These are phyloP conservation scores for Miamiensis avidus DNA, from an alignment of 169 alveolate genomes.

Conservation along the genomic window DNA sequence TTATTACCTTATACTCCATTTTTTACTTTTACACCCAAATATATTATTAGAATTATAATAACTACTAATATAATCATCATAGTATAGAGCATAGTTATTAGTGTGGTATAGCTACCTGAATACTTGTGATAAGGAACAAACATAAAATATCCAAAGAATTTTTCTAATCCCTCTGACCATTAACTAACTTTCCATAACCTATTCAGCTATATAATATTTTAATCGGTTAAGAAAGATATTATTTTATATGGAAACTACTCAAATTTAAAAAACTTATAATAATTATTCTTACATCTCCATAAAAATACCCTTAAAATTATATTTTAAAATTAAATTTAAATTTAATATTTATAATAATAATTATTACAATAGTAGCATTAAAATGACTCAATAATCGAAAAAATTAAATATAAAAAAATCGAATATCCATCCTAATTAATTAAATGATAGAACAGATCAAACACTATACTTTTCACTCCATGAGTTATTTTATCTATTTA, in stretches of 20 bases:
- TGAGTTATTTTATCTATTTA: too few relatives aligned
- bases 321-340: too few relatives aligned
- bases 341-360: too few relatives aligned
- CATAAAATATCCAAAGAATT: slow-evolving; percentile 39
- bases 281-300: not conserved
- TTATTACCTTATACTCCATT: not conserved
- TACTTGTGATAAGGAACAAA: slow-evolving; percentile 31
- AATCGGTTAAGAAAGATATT: too few relatives aligned
- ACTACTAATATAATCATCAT: not conserved
- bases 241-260: not conserved
- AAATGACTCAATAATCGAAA: not conserved
- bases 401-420: too few relatives aligned
- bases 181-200: slow-evolving; percentile 27
- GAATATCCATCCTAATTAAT: not conserved
- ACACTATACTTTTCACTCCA: not conserved
- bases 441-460: not conserved
- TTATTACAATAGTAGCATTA: not conserved
- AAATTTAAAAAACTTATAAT: too few relatives aligned
- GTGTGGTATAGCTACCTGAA: too few relatives aligned
- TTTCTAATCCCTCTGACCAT: slow-evolving; percentile 21
- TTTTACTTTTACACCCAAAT: not conserved
- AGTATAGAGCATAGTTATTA: too few relatives aligned
- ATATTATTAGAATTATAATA: too few relatives aligned
- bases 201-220: not conserved
- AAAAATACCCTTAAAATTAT: not conserved